Percentiles rank a stretch among this genome's conserved stretches.
Conservation (phyloP, 2,329 filamentous ascomycete genomes). For the Pseudocercospora macadamiae region DNA sequence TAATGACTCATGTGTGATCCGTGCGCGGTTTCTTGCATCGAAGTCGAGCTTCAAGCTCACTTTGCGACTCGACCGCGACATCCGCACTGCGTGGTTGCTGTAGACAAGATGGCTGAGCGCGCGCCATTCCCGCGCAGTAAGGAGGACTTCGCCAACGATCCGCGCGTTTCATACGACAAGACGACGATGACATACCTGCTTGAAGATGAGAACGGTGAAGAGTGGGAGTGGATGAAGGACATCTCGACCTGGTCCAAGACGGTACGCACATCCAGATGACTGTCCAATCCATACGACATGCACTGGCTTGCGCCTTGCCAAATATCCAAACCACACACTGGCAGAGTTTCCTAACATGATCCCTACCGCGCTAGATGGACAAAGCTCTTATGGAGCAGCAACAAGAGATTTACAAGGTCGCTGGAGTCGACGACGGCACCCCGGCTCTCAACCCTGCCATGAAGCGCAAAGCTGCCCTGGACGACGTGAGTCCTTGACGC, state of each 20-base stretch:
- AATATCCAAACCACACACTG: background rate
- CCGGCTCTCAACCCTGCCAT: slow-evolving; percentile 37
- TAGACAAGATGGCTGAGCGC: slow-evolving; percentile 26
- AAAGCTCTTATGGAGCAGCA: slow-evolving; percentile 64
- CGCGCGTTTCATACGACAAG: slow-evolving; percentile 85
- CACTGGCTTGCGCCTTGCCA: slow-evolving; percentile 29
- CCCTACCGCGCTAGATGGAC: slow-evolving; percentile 53
- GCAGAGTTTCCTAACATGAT: slow-evolving; percentile 23
- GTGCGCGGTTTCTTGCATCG: background rate
- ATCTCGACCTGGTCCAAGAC: slow-evolving; percentile 75
- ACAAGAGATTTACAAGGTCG: slow-evolving; percentile 62
- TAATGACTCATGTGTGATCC: background rate
- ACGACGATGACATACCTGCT: slow-evolving; percentile 75
- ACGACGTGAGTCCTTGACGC: slow-evolving; percentile 31
- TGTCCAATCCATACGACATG: slow-evolving; percentile 26
- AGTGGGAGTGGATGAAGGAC: slow-evolving; percentile 78
- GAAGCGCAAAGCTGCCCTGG: slow-evolving; percentile 47
- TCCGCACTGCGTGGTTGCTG: background rate
- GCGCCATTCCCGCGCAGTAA: slow-evolving; percentile 57
- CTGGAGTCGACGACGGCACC: slow-evolving; percentile 61
- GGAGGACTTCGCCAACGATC: slow-evolving; percentile 73
- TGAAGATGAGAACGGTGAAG: slow-evolving; percentile 79
- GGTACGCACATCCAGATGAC: slow-evolving; percentile 45
- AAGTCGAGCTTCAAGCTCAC: background rate
- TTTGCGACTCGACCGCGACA: background rate